Evolutionary conservation across 2,329 filamentous ascomycete genomes (phyloP).

Genomic region (Talaromyces pinophilus): DNA sequence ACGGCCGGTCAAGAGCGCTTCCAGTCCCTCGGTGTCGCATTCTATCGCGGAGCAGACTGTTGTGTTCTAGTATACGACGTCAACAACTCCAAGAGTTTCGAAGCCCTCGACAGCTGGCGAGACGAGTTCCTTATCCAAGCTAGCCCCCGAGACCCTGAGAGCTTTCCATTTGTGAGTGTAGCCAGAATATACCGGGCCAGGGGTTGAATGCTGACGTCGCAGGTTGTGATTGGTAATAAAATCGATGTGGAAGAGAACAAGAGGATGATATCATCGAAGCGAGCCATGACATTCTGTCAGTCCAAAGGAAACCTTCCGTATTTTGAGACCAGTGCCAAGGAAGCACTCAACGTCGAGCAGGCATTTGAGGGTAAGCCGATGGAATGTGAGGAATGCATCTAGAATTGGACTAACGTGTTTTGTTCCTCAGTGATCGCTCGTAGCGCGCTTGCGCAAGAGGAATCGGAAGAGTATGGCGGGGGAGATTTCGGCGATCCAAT

Average conservation of each 20-base stretch:
- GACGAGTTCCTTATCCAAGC: slow-evolving; percentile 98
- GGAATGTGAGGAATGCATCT: neutral
- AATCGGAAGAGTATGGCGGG: slow-evolving; percentile 88
- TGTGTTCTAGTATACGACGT: slow-evolving; percentile 98
- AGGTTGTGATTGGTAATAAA: slow-evolving; percentile 98
- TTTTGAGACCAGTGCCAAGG: slow-evolving; percentile 98
- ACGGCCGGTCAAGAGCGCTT: slow-evolving; percentile 97
- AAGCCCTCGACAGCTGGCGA: slow-evolving; percentile 96
- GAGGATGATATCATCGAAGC: slow-evolving; percentile 92
- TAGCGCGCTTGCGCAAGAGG: slow-evolving; percentile 93
- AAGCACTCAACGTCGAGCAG: slow-evolving; percentile 96
- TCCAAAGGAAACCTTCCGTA: slow-evolving; percentile 97
- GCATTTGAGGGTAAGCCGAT: slow-evolving; percentile 66
- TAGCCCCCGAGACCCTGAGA: slow-evolving; percentile 92
- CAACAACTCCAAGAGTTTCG: slow-evolving; percentile 99
- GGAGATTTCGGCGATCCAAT: slow-evolving; percentile 97
- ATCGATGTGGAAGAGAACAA: slow-evolving; percentile 98
- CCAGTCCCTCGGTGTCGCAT: slow-evolving; percentile 93
- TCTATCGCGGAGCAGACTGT: slow-evolving; percentile 96
- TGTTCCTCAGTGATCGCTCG: slow-evolving; percentile 77
- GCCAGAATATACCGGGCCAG: too few relatives aligned
- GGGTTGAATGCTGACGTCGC: neutral
- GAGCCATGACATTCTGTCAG: slow-evolving; percentile 95
- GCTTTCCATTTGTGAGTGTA: slow-evolving; percentile 88
- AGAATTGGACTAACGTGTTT: neutral